Percentiles rank a stretch among this genome's conserved stretches.
phyloP scores from a whole-genome alignment of 2,329 filamentous ascomycete species.

The Xylariaceae sp. region DNA sequence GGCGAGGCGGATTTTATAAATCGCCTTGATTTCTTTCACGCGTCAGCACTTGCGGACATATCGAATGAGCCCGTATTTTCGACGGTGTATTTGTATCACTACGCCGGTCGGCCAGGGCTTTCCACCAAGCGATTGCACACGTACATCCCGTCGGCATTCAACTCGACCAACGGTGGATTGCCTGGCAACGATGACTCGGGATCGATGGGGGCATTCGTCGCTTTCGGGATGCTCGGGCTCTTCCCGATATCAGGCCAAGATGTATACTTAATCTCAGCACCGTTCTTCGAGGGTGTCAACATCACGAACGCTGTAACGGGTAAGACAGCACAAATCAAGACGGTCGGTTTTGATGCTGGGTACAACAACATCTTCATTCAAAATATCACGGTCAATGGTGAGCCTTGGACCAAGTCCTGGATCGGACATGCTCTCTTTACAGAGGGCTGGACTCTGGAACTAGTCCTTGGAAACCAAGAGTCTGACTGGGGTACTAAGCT shows the following conservation, averaged over 20 bases:
- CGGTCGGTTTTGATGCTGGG: slow-evolving; percentile 60
- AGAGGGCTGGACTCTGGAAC: slow-evolving; percentile 61
- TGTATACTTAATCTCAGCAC: slow-evolving; percentile 67
- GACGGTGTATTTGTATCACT: slow-evolving; percentile 66
- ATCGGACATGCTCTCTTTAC: slow-evolving; percentile 64
- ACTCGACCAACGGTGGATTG: slow-evolving; percentile 59
- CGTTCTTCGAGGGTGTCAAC: slow-evolving; percentile 63
- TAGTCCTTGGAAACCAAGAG: slow-evolving; percentile 65
- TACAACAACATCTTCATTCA: slow-evolving; percentile 65
- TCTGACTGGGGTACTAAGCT: slow-evolving; percentile 71
- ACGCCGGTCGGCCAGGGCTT: slow-evolving; percentile 61
- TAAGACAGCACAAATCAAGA: slow-evolving; percentile 61
- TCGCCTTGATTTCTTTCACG: slow-evolving; percentile 63
- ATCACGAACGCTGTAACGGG: slow-evolving; percentile 59
- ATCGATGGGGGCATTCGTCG: slow-evolving; percentile 66
- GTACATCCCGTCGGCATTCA: slow-evolving; percentile 67
- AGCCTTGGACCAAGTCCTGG: slow-evolving; percentile 63
- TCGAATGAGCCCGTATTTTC: slow-evolving; percentile 63
- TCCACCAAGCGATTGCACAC: slow-evolving; percentile 57
- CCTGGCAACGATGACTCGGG: slow-evolving; percentile 70
- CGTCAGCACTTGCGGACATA: slow-evolving; percentile 46
- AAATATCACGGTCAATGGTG: slow-evolving; percentile 60
- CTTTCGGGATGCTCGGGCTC: slow-evolving; percentile 64
- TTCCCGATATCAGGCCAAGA: slow-evolving; percentile 67
- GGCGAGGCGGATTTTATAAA: slow-evolving; percentile 56